A percentile compares a stretch with the other conserved stretches of the same genome.
phyloP scores from a whole-genome alignment of 192 early-diverging fungal genomes.

The Podila epicladia region DNA sequence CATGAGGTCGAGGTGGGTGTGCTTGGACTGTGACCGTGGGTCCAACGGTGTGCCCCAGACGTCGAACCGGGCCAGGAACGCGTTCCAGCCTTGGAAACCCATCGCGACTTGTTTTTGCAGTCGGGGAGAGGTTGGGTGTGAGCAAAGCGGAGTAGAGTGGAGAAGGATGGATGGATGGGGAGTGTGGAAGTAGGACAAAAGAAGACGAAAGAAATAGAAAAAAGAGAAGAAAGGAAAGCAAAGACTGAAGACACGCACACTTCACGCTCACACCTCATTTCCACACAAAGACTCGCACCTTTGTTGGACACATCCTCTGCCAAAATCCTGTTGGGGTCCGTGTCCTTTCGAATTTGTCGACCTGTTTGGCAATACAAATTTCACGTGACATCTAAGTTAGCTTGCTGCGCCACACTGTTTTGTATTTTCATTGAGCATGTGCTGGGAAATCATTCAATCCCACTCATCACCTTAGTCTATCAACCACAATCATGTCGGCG shows the following conservation, averaged over 20 bases:
- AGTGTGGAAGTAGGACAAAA: background rate
- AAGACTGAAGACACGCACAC: background rate
- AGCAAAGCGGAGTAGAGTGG: too few species aligned
- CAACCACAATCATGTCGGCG: constrained; percentile 6
- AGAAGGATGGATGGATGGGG: background rate
- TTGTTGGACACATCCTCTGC: too few species aligned
- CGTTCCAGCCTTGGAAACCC: constrained; percentile 3
- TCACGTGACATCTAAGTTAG: background rate
- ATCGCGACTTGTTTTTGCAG: background rate
- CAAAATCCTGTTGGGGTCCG: too few species aligned
- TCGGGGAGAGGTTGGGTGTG: background rate
- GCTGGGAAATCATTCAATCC: background rate
- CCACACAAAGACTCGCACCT: too few species aligned
- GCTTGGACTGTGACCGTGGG: background rate
- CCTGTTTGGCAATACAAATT: too few species aligned
- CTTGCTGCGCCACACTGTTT: background rate
- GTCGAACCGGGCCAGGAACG: background rate
- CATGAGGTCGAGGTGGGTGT: constrained; percentile 1
- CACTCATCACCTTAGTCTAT: constrained; percentile 1
- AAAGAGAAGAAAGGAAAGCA: background rate
- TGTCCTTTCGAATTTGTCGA: too few species aligned
- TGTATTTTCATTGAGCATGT: background rate
- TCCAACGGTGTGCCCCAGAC: background rate
- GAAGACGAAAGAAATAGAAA: background rate
- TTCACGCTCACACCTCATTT: too few species aligned